phyloP scores from a whole-genome alignment of 139 green algal species.

The Auxenochlorella pyrenoidosa region DNA sequence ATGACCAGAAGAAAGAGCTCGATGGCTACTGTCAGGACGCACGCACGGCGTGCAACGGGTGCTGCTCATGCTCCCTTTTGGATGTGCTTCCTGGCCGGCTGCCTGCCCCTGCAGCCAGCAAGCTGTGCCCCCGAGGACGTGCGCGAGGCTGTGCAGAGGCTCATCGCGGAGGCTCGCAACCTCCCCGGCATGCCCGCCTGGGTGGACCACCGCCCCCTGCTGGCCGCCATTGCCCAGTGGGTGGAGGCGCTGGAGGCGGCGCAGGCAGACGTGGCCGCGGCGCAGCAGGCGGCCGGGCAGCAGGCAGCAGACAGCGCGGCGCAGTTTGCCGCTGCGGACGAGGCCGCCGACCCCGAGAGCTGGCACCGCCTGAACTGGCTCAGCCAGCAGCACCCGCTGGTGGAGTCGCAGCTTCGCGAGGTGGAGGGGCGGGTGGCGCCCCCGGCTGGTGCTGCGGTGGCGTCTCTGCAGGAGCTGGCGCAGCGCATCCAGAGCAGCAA shows the following conservation, averaged over 20 bases:
- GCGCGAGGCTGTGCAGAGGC: background rate
- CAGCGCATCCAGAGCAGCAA: slow-evolving; percentile 13
- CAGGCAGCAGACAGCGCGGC: background rate
- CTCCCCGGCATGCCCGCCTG: background rate
- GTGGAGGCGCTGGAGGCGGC: background rate
- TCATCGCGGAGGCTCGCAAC: background rate
- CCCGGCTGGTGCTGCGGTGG: background rate
- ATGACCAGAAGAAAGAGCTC: too few relatives aligned
- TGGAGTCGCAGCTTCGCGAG: background rate
- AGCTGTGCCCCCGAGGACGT: background rate
- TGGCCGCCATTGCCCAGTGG: background rate
- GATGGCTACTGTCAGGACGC: too few relatives aligned
- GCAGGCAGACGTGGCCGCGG: background rate
- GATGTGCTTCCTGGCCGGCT: background rate
- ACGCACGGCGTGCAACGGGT: too few relatives aligned
- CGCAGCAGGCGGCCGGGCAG: background rate
- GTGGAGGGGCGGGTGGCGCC: background rate
- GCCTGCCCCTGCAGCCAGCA: background rate
- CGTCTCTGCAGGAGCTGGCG: background rate
- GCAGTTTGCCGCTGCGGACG: background rate
- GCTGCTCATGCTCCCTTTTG: background rate
- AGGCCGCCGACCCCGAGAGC: background rate
- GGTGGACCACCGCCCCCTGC: background rate
- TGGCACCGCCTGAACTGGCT: slow-evolving; percentile 24
- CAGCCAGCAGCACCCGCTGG: slow-evolving; percentile 14